Percentiles rank a stretch among this genome's conserved stretches.
Evolutionary conservation across 2,329 filamentous ascomycete genomes (phyloP).

Genomic region (Orbilia blumenaviensis): DNA sequence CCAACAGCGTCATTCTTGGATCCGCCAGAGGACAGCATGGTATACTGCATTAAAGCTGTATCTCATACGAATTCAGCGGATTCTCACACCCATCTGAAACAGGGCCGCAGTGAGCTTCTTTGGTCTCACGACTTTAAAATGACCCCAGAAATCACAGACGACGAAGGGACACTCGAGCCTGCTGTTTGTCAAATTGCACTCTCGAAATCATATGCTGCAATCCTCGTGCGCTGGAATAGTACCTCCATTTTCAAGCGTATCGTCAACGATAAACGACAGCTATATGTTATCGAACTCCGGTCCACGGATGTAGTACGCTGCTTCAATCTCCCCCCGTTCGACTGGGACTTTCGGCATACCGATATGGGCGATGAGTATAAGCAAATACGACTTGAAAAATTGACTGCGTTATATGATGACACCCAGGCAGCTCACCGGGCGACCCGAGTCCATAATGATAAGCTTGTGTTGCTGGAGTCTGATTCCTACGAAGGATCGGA

Average conservation of each 20-base stretch:
- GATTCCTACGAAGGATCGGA: background rate
- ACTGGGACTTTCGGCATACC: conserved; percentile 57
- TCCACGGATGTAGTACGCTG: conserved; percentile 46
- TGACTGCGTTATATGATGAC: conserved; percentile 55
- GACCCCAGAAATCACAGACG: background rate
- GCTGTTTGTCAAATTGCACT: conserved; percentile 56
- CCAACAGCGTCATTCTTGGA: conserved; percentile 51
- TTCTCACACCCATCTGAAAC: background rate
- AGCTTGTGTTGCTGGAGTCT: conserved; percentile 52
- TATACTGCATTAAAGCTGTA: conserved; percentile 55
- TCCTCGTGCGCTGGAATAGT: conserved; percentile 56
- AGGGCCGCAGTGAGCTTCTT: conserved; percentile 21
- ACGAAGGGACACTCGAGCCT: conserved; percentile 38
- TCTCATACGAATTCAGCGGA: background rate
- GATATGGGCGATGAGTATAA: conserved; percentile 57
- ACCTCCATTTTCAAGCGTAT: conserved; percentile 53
- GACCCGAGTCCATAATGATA: conserved; percentile 56
- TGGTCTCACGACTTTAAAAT: conserved; percentile 33
- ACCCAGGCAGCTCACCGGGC: conserved; percentile 56
- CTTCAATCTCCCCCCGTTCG: conserved; percentile 56
- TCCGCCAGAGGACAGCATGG: conserved; percentile 55
- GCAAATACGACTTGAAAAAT: conserved; percentile 55
- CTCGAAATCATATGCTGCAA: conserved; percentile 53
- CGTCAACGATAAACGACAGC: conserved; percentile 56
- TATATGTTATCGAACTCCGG: conserved; percentile 55